Evolutionary conservation across 208 protist species (phyloP).

Genomic region (Leptomonas seymouri): DNA sequence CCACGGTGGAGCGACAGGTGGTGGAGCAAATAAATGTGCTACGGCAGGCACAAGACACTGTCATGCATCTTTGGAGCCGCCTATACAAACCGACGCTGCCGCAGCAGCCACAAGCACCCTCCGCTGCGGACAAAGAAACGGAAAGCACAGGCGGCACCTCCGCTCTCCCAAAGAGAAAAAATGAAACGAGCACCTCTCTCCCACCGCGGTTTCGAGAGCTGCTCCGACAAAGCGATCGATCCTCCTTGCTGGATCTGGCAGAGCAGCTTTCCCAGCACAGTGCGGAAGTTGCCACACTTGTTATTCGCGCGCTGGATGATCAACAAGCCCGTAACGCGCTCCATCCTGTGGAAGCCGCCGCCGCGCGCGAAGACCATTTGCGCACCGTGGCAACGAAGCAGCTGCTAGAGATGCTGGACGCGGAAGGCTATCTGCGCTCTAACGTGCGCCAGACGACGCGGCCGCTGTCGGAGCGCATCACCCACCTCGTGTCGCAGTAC

Average conservation of each 20-base stretch:
- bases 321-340: conserved; percentile 43
- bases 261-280: conserved; percentile 47
- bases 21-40: conserved; percentile 71
- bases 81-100: conserved; percentile 2
- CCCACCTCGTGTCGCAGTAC: conserved; percentile 61
- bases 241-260: conserved; percentile 57
- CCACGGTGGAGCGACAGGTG: conserved; percentile 45
- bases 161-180: neutral
- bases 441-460: conserved; percentile 26
- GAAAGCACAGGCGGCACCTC: neutral
- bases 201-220: conserved; percentile 39
- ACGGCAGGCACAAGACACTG: conserved; percentile 50
- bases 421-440: conserved; percentile 53
- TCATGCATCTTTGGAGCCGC: conserved; percentile 32
- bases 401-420: conserved; percentile 60
- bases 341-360: conserved; percentile 52
- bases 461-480: conserved; percentile 44
- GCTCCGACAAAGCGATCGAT: conserved; percentile 54
- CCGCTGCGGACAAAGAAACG: neutral
- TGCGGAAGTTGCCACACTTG: conserved; percentile 29
- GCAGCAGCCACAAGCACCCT: conserved; percentile 14
- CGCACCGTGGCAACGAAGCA: conserved; percentile 30
- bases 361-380: conserved; percentile 26
- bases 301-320: conserved; percentile 62
- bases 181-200: conserved; percentile 13